These are phyloP conservation scores for Colletotrichum sidae DNA, from an alignment of 2,329 filamentous ascomycete genomes.

Conservation along the genomic window DNA sequence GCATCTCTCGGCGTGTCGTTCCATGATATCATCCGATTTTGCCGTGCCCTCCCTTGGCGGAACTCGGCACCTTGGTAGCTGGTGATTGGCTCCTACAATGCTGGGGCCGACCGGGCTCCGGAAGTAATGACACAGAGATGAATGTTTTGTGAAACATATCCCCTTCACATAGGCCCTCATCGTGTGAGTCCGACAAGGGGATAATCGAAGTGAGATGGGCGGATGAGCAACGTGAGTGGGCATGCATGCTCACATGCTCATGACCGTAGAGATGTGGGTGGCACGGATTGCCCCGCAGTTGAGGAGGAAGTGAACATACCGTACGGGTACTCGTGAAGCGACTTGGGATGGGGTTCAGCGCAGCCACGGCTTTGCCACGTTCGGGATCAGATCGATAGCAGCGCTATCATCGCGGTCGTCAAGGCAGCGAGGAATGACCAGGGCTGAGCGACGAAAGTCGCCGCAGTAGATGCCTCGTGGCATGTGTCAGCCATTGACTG, in stretches of 20 bases:
- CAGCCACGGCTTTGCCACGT: conserved; percentile 3
- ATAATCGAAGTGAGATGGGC: conserved; percentile 15
- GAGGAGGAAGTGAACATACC: conserved; percentile 3
- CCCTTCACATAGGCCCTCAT: conserved; percentile 26
- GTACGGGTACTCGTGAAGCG: not conserved
- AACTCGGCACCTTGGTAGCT: conserved; percentile 26
- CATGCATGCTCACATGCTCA: conserved; percentile 4
- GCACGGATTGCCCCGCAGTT: conserved; percentile 20
- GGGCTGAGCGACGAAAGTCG: conserved; percentile 22
- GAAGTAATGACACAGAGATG: conserved; percentile 34
- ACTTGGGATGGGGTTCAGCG: not conserved
- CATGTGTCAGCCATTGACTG: not conserved
- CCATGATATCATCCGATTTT: conserved; percentile 36
- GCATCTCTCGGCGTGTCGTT: conserved; percentile 29
- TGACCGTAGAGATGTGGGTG: not conserved
- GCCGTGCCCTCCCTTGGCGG: conserved; percentile 32
- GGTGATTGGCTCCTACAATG: conserved; percentile 28
- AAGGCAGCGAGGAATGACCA: conserved; percentile 29
- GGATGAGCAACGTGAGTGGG: not conserved
- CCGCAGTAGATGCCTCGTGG: conserved; percentile 7
- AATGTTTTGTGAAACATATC: conserved; percentile 35
- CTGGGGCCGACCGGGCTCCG: conserved; percentile 17
- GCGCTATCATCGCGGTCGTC: conserved; percentile 1
- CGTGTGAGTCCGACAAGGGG: conserved; percentile 5
- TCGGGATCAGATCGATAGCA: conserved; percentile 1